These are phyloP conservation scores for Hygrophoropsis aurantiaca DNA, from an alignment of 768 basidiomycete species.

Conservation along the genomic window DNA sequence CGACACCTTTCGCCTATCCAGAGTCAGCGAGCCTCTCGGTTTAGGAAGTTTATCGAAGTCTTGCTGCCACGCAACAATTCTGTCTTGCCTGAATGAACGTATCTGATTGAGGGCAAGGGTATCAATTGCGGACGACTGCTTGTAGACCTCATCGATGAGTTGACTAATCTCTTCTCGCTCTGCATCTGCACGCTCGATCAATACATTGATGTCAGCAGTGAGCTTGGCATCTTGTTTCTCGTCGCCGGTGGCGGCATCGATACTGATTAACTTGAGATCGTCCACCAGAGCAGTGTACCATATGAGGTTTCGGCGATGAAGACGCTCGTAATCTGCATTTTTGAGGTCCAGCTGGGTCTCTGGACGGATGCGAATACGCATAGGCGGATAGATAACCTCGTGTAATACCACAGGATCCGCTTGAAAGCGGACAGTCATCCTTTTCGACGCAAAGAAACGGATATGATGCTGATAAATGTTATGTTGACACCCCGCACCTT, in stretches of 20 bases:
- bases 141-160: constrained; percentile 78
- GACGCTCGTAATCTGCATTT: constrained; percentile 82
- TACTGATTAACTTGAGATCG: constrained; percentile 73
- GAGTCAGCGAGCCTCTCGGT: constrained; percentile 50
- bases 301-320: constrained; percentile 66
- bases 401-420: constrained; percentile 79
- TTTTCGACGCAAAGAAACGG: constrained; percentile 82
- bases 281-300: constrained; percentile 80
- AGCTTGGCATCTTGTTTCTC: constrained; percentile 67
- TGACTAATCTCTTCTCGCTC: constrained; percentile 72
- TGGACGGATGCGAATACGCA: constrained; percentile 80
- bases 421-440: constrained; percentile 87
- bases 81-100: constrained; percentile 85
- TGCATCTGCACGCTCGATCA: constrained; percentile 72
- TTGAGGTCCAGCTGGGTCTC: constrained; percentile 88
- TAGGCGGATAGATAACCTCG: constrained; percentile 88
- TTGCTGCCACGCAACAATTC: constrained; percentile 94
- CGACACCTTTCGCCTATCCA: constrained; percentile 58
- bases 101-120: constrained; percentile 87
- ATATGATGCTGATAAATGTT: constrained; percentile 93
- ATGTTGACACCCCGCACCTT: constrained; percentile 88
- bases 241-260: constrained; percentile 79
- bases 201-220: constrained; percentile 57
- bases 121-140: constrained; percentile 76
- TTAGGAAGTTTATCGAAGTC: constrained; percentile 88